Conservation (phyloP, 441 rosid genomes). For the Gossypium aridum region DNA sequence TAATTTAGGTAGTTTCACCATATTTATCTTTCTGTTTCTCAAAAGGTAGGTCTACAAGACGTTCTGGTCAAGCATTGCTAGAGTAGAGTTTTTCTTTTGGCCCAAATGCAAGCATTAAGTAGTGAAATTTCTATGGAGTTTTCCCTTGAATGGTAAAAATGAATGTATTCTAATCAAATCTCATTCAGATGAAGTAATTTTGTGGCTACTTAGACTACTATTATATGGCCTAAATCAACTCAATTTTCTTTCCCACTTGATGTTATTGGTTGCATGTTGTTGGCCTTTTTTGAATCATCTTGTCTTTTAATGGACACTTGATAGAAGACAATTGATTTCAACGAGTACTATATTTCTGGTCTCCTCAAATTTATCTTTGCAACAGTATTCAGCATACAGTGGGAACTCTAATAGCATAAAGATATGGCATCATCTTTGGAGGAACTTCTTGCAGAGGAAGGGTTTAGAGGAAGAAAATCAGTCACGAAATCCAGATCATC, state of each 20-base stretch:
- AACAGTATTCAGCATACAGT: neutral
- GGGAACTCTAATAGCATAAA: neutral
- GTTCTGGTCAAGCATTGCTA: neutral
- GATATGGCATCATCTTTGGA: constrained; percentile 52
- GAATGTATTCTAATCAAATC: neutral
- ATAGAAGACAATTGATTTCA: no score
- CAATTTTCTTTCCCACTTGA: neutral
- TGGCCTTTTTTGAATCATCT: no score
- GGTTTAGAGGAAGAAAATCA: constrained; percentile 40
- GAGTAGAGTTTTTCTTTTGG: neutral
- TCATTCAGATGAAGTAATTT: neutral
- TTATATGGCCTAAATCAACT: neutral
- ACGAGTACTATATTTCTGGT: neutral
- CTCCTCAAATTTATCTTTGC: neutral
- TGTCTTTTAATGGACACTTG: no score
- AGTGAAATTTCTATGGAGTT: neutral
- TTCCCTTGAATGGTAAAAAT: neutral
- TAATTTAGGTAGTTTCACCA: neutral
- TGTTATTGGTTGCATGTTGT: no score
- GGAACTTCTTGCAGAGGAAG: constrained; percentile 61
- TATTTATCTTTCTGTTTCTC: neutral
- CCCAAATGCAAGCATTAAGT: neutral
- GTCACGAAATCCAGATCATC: constrained; percentile 29
- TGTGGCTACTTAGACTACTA: neutral
- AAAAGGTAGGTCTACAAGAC: neutral